Percentiles rank a stretch among this genome's conserved stretches.
Conservation (phyloP, 805 yeast species). For the Candida lessepsii region DNA sequence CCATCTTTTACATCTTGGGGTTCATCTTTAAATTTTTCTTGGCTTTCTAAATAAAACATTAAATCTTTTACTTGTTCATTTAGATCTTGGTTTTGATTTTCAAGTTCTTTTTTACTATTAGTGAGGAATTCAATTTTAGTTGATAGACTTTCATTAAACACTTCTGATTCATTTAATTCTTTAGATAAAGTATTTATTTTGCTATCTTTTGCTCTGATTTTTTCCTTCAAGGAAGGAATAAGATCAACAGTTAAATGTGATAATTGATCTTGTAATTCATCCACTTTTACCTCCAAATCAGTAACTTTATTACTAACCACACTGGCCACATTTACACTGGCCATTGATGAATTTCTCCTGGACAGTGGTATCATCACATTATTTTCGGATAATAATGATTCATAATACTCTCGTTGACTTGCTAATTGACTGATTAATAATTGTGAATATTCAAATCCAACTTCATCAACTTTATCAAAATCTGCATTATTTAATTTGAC, state of each 20-base stretch:
- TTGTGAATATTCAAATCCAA: constrained; percentile 77
- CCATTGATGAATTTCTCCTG: constrained; percentile 20
- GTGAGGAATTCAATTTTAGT: constrained; percentile 36
- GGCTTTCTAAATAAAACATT: constrained; percentile 77
- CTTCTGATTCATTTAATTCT: constrained; percentile 32
- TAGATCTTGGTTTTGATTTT: constrained; percentile 46
- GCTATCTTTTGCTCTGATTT: constrained; percentile 30
- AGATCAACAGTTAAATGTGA: constrained; percentile 24
- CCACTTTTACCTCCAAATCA: constrained; percentile 29
- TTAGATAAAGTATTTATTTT: constrained; percentile 26
- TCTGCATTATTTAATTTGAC: constrained; percentile 12
- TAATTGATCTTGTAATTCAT: constrained; percentile 25
- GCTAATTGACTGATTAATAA: constrained; percentile 77
- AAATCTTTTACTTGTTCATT: constrained; percentile 69
- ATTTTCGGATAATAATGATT: constrained; percentile 36
- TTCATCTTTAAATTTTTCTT: constrained; percentile 68
- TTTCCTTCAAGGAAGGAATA: constrained; percentile 33
- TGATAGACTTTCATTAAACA: constrained; percentile 40
- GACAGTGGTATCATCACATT: constrained; percentile 15
- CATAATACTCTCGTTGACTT: constrained; percentile 82
- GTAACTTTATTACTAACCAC: constrained; percentile 11
- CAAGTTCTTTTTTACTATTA: constrained; percentile 26
- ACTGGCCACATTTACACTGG: too few species aligned
- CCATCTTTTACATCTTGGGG: constrained; percentile 75
- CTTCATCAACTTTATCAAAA: constrained; percentile 49